These are phyloP conservation scores for Saturnispora saitoi DNA, from an alignment of 805 yeast genomes.

Conservation along the genomic window DNA sequence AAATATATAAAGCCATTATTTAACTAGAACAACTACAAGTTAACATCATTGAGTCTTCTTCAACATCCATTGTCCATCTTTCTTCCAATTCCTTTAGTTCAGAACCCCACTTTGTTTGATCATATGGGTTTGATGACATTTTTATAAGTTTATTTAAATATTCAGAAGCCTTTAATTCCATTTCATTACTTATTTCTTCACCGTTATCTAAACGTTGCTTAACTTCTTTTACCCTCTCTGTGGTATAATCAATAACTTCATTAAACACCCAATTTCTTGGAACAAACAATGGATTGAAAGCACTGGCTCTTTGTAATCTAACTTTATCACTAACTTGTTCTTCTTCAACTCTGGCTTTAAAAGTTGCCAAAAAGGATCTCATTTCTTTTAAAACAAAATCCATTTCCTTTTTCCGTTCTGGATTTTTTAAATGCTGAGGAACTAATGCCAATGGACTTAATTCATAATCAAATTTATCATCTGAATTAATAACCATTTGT, in stretches of 20 bases:
- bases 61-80: slow-evolving; percentile 47
- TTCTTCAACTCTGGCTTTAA: slow-evolving; percentile 31
- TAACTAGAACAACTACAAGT: slow-evolving; percentile 57
- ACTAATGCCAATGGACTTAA: slow-evolving; percentile 19
- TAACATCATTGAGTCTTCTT: slow-evolving; percentile 51
- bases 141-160: slow-evolving; percentile 51
- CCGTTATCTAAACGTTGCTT: slow-evolving; percentile 32
- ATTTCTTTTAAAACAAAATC: slow-evolving; percentile 36
- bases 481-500: slow-evolving; percentile 29
- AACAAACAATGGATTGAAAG: slow-evolving; percentile 66
- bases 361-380: slow-evolving; percentile 45
- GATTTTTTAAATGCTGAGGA: slow-evolving; percentile 24
- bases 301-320: slow-evolving; percentile 35
- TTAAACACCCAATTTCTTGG: slow-evolving; percentile 84
- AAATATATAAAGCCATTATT: not conserved
- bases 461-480: slow-evolving; percentile 25
- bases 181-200: slow-evolving; percentile 35
- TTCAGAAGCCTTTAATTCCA: slow-evolving; percentile 13
- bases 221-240: slow-evolving; percentile 4
- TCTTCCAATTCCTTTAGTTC: slow-evolving; percentile 50
- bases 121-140: slow-evolving; percentile 75
- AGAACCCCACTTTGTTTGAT: slow-evolving; percentile 57
- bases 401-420: slow-evolving; percentile 15
- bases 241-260: slow-evolving; percentile 57
- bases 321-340: slow-evolving; percentile 29